These are phyloP conservation scores for Biancaea sappan DNA, from an alignment of 306 rosid genomes.

Conservation along the genomic window DNA sequence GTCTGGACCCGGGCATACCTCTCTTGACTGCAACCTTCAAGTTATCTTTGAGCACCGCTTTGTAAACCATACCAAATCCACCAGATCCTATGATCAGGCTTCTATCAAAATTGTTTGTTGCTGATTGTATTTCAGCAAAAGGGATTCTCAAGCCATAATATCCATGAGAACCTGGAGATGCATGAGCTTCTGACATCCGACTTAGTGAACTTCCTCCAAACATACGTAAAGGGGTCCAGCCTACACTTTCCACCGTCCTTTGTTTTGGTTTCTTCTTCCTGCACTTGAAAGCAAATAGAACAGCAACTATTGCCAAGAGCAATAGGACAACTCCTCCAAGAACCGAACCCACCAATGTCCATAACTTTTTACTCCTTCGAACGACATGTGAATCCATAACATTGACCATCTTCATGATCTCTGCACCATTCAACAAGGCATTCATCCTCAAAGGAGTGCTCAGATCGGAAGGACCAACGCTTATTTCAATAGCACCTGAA, in stretches of 20 bases:
- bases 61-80: constrained; percentile 93
- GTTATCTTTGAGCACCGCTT: constrained; percentile 73
- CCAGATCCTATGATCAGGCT: constrained; percentile 82
- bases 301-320: constrained; percentile 41
- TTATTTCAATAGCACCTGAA: constrained; percentile 59
- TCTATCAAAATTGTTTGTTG: constrained; percentile 82
- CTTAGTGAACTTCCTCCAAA: constrained; percentile 85
- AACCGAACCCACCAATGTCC: constrained; percentile 65
- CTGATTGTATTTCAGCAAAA: constrained; percentile 70
- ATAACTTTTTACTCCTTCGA: constrained; percentile 36
- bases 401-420: constrained; percentile 83
- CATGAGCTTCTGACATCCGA: constrained; percentile 70
- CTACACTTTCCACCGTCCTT: constrained; percentile 65
- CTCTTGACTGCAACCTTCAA: constrained; percentile 93
- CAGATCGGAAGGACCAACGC: constrained; percentile 89
- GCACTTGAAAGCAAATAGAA: constrained; percentile 59
- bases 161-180: constrained; percentile 77
- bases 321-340: constrained; percentile 62
- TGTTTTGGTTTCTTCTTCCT: constrained; percentile 64
- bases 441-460: constrained; percentile 65
- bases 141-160: constrained; percentile 74
- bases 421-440: constrained; percentile 96
- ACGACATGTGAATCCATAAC: constrained; percentile 24
- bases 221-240: constrained; percentile 77
- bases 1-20: constrained; percentile 95